phyloP scores from a whole-genome alignment of 2,329 filamentous ascomycete genomes.

The Thielaviopsis musarum region DNA sequence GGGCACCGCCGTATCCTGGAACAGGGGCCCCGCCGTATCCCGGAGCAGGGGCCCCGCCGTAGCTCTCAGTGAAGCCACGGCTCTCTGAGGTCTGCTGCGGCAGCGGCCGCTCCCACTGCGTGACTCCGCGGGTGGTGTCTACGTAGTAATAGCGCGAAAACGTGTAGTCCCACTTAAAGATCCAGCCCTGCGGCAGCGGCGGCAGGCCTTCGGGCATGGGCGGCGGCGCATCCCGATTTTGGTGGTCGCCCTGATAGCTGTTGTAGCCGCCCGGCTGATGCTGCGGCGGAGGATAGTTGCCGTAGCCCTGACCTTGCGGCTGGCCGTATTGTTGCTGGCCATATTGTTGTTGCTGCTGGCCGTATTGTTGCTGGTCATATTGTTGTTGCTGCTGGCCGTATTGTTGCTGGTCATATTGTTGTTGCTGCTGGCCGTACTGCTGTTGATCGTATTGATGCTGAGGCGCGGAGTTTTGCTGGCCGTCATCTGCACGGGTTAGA shows the following conservation, averaged over 20 bases:
- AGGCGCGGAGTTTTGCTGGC: background rate
- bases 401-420: background rate
- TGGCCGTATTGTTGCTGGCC: background rate
- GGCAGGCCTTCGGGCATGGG: constrained; percentile 22
- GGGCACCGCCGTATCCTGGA: constrained; percentile 15
- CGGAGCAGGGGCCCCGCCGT: constrained; percentile 14
- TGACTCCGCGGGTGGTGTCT: constrained; percentile 41
- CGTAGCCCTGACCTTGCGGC: constrained; percentile 3
- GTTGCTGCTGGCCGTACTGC: background rate
- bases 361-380: background rate
- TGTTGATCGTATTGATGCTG: background rate
- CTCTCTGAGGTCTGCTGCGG: constrained; percentile 10
- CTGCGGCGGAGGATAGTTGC: constrained; percentile 13
- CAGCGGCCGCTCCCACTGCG: constrained; percentile 45
- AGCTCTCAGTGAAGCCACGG: constrained; percentile 9
- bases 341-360: background rate
- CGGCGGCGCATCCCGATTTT: constrained; percentile 12
- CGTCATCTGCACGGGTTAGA: background rate
- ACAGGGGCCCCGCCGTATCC: constrained; percentile 11
- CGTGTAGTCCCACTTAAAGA: constrained; percentile 43
- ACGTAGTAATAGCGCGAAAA: constrained; percentile 49
- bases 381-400: background rate
- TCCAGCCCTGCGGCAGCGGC: constrained; percentile 43
- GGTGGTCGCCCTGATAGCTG: constrained; percentile 1
- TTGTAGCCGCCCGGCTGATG: background rate